Conservation (phyloP, 805 yeast genomes). For the Yamadazyma ubonensis region DNA sequence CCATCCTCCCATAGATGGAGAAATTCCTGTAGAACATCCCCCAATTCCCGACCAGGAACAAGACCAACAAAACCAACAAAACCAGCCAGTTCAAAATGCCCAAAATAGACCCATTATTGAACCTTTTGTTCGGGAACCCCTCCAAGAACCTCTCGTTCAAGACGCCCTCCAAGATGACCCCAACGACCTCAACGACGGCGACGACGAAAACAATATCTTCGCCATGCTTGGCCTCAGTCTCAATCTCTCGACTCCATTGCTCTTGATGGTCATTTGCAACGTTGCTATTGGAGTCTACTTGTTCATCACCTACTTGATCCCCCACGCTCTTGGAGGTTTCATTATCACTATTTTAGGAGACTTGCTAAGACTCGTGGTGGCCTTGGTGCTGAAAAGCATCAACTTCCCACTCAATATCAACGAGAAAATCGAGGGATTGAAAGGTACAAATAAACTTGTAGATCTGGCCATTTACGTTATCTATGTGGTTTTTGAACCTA, state of each 20-base stretch:
- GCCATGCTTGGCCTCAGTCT: slow-evolving; percentile 37
- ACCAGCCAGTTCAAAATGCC: too few species aligned
- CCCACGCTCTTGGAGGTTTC: slow-evolving; percentile 45
- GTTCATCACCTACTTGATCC: slow-evolving; percentile 45
- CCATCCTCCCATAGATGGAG: too few species aligned
- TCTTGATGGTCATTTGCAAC: slow-evolving; percentile 33
- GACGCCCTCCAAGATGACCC: slow-evolving; percentile 4
- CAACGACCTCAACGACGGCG: slow-evolving; percentile 1
- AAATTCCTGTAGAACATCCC: too few species aligned
- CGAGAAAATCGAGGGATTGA: too few species aligned
- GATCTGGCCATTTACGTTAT: not conserved
- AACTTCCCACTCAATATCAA: too few species aligned
- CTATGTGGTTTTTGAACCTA: not conserved
- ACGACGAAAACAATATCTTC: slow-evolving; percentile 21
- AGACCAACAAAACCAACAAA: too few species aligned
- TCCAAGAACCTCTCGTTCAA: too few species aligned
- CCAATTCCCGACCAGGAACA: too few species aligned
- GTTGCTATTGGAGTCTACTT: slow-evolving; percentile 35
- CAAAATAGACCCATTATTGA: too few species aligned
- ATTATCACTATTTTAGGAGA: slow-evolving; percentile 16
- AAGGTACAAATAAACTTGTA: too few species aligned
- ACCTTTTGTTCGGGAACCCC: too few species aligned
- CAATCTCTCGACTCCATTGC: slow-evolving; percentile 35
- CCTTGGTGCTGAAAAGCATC: too few species aligned
- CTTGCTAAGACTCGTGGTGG: slow-evolving; percentile 3